phyloP scores from a whole-genome alignment of 208 protist species.

The Trypanosoma grayi region DNA sequence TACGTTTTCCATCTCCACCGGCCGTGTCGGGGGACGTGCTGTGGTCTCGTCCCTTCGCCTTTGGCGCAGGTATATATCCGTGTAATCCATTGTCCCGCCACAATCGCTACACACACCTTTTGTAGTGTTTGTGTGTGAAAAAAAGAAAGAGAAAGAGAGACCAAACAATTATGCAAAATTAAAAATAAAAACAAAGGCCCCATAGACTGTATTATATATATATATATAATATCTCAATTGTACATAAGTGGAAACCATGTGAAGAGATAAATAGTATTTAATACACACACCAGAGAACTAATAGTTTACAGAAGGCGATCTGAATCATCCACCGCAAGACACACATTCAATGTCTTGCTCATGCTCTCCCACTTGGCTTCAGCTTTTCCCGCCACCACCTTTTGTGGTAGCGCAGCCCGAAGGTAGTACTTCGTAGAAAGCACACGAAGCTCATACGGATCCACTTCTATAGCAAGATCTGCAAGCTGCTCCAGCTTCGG shows the following conservation, averaged over 20 bases:
- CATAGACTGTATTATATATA: no score
- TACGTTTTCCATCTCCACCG: conserved; percentile 1
- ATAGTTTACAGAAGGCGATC: conserved; percentile 10
- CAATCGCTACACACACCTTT: not conserved
- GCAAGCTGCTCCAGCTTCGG: conserved; percentile 36
- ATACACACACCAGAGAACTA: no score
- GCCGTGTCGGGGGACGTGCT: not conserved
- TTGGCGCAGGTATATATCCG: conserved; percentile 31
- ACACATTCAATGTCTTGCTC: conserved; percentile 56
- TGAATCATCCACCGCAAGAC: conserved; percentile 27
- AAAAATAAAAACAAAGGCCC: no score
- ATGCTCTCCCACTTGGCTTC: conserved; percentile 70
- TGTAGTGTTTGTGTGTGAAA: no score
- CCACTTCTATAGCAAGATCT: conserved; percentile 62
- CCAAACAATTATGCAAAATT: not conserved
- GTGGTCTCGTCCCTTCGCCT: conserved; percentile 3
- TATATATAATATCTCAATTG: no score
- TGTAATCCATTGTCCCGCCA: conserved; percentile 30
- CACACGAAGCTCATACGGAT: conserved; percentile 59
- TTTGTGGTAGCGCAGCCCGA: conserved; percentile 49
- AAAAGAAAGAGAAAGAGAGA: not conserved
- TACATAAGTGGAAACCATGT: no score
- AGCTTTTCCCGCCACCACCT: conserved; percentile 47
- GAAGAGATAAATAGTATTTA: no score
- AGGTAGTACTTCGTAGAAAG: conserved; percentile 68